A percentile compares a stretch with the other conserved stretches of the same genome.
Conservation (phyloP, 768 basidiomycete species). For the Tephrocybe rancida region DNA sequence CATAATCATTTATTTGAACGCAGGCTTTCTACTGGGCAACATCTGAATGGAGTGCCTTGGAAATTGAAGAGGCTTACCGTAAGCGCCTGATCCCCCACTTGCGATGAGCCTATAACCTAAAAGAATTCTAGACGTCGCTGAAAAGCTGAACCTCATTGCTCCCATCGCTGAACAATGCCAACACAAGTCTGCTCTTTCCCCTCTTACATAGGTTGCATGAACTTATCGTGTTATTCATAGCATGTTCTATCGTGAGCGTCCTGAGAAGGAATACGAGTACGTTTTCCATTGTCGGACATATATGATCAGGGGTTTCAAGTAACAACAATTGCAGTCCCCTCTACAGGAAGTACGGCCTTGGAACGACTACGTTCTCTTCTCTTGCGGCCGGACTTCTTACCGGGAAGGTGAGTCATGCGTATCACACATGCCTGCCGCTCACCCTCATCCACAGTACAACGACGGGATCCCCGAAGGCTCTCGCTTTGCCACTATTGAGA, state of each 20-base stretch:
- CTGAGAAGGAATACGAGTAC: conserved; percentile 77
- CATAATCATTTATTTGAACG: neutral
- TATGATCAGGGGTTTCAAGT: conserved; percentile 6
- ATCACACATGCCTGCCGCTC: neutral
- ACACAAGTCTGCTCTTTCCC: conserved; percentile 48
- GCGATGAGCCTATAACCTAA: neutral
- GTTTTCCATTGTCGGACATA: neutral
- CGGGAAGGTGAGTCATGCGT: conserved; percentile 55
- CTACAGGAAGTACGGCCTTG: conserved; percentile 67
- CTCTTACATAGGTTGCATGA: neutral
- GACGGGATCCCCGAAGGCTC: conserved; percentile 75
- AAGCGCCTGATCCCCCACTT: conserved; percentile 14
- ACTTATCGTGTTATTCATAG: conserved; percentile 33
- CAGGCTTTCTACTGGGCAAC: conserved; percentile 76
- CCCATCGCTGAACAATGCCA: conserved; percentile 82
- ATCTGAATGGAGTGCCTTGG: conserved; percentile 67
- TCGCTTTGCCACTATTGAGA: conserved; percentile 60
- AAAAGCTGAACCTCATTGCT: conserved; percentile 62
- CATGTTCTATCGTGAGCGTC: conserved; percentile 77
- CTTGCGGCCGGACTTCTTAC: conserved; percentile 75
- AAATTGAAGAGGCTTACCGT: conserved; percentile 63
- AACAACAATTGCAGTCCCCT: conserved; percentile 40
- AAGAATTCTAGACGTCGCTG: conserved; percentile 56
- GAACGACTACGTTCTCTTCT: conserved; percentile 77
- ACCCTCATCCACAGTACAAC: conserved; percentile 51